Conservation (phyloP, 23 red algal genomes). For the Gracilaria gracilis region DNA sequence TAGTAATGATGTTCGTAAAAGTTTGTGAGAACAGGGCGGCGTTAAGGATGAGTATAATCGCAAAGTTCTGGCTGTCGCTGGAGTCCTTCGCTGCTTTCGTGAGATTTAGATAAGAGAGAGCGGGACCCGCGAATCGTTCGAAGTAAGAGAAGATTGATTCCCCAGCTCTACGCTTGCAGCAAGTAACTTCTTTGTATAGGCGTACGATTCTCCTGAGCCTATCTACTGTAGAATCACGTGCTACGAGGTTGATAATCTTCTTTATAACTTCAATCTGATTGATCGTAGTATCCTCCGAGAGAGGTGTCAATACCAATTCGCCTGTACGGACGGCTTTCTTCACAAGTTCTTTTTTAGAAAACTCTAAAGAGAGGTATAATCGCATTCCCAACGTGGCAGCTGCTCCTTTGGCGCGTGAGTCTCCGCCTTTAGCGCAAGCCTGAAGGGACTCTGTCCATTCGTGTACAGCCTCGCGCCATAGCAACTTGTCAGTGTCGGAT, state of each 20-base stretch:
- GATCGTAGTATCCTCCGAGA: background rate
- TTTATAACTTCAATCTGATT: background rate
- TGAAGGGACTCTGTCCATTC: too few relatives aligned
- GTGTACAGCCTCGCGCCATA: too few relatives aligned
- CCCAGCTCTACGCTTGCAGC: background rate
- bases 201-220: constrained; percentile 2
- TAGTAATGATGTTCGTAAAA: too few relatives aligned
- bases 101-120: constrained; percentile 42
- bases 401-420: too few relatives aligned
- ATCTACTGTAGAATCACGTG: constrained; percentile 17
- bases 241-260: constrained; percentile 19
- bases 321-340: constrained; percentile 14
- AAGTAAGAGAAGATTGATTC: background rate
- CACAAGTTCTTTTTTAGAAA: constrained; percentile 35
- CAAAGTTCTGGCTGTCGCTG: constrained; percentile 39
- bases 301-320: background rate
- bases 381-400: constrained; percentile 6
- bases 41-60: too few relatives aligned
- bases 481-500: too few relatives aligned
- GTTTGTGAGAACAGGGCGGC: too few relatives aligned
- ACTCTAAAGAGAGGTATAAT: constrained; percentile 18
- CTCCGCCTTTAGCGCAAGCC: too few relatives aligned
- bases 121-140: constrained; percentile 3
- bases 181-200: background rate
- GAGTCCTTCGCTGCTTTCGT: background rate